A percentile compares a stretch with the other conserved stretches of the same genome.
Conservation (phyloP, 352 stramenopile genomes). For the Phytophthora colocasiae region DNA sequence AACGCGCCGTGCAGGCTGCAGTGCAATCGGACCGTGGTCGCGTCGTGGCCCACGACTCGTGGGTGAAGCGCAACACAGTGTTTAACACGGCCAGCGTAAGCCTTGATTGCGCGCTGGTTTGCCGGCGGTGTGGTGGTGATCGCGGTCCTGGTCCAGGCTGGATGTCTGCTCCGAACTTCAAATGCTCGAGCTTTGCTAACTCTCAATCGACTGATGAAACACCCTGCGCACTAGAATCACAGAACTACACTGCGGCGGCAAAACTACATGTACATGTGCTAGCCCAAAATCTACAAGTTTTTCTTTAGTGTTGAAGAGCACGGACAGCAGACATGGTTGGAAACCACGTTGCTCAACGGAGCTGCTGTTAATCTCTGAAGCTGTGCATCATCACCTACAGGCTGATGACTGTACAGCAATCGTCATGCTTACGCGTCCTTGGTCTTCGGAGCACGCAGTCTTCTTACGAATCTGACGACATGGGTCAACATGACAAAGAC, state of each 20-base stretch:
- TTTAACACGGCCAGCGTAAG: constrained; percentile 11
- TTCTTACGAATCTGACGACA: constrained; percentile 15
- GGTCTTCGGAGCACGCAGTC: constrained; percentile 12
- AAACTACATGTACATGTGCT: too few species aligned
- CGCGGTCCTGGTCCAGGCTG: background rate
- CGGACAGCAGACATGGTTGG: constrained; percentile 9
- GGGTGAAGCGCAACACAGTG: constrained; percentile 3
- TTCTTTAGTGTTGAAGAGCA: background rate
- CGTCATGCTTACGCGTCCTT: constrained; percentile 24
- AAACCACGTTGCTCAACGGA: constrained; percentile 3
- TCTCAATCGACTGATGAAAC: background rate
- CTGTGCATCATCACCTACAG: background rate
- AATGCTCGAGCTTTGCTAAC: background rate
- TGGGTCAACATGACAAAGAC: constrained; percentile 22
- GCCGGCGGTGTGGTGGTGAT: too few species aligned
- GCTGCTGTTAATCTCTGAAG: background rate
- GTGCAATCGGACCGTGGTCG: background rate
- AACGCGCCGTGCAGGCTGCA: background rate
- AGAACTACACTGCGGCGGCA: too few species aligned
- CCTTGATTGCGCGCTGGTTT: constrained; percentile 3
- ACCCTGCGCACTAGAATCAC: background rate
- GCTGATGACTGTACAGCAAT: too few species aligned
- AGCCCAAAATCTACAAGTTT: background rate
- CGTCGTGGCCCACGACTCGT: too few species aligned
- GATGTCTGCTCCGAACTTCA: too few species aligned